These are phyloP conservation scores for Neofusicoccum sp. DNA, from an alignment of 2,329 filamentous ascomycete species.

Conservation along the genomic window DNA sequence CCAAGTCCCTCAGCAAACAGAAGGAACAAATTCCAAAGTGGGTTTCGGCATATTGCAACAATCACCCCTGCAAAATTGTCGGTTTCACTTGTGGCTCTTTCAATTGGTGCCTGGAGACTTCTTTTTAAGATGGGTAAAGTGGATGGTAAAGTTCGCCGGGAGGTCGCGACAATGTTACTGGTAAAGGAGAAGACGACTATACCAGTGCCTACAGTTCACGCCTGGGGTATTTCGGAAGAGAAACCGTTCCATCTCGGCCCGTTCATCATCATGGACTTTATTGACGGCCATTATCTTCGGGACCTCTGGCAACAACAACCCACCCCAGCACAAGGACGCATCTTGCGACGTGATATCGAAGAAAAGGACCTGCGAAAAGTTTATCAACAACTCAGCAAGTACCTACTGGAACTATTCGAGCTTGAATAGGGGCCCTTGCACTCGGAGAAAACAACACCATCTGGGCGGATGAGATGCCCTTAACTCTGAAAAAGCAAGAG, in stretches of 20 bases:
- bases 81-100: conserved; percentile 18
- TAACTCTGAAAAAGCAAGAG: conserved; percentile 23
- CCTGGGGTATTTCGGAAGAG: conserved; percentile 25
- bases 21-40: not conserved
- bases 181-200: conserved; percentile 23
- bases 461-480: not conserved
- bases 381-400: conserved; percentile 16
- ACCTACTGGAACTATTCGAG: conserved; percentile 20
- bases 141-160: conserved; percentile 24
- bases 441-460: not conserved
- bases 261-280: conserved; percentile 29
- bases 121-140: conserved; percentile 19
- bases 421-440: conserved; percentile 18
- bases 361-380: conserved; percentile 21
- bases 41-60: not conserved
- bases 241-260: conserved; percentile 26
- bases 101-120: conserved; percentile 17
- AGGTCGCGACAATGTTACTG: conserved; percentile 23
- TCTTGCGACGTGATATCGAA: conserved; percentile 22
- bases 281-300: conserved; percentile 23
- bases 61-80: conserved; percentile 13
- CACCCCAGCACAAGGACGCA: conserved; percentile 12
- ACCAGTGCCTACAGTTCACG: conserved; percentile 22
- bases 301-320: conserved; percentile 24
- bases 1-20: not conserved